Evolutionary conservation across 2,329 filamentous ascomycete species (phyloP).

Genomic region (Bipolaris zeicola): DNA sequence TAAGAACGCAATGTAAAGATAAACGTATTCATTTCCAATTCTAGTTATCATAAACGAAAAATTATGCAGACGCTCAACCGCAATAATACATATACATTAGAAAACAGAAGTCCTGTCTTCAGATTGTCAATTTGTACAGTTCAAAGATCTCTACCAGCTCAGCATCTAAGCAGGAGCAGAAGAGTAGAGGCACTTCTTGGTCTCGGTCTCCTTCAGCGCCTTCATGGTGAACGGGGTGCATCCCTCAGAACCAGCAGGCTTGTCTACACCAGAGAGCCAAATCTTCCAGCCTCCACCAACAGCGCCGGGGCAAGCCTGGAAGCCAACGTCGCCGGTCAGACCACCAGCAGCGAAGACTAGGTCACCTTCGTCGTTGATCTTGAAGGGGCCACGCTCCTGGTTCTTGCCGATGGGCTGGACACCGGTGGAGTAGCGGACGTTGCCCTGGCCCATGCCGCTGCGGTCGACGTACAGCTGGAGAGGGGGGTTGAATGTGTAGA

Average conservation of each 20-base stretch:
- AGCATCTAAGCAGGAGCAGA: conserved; percentile 8
- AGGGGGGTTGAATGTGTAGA: conserved; percentile 54
- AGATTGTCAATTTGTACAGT: conserved; percentile 3
- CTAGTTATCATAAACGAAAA: conserved; percentile 6
- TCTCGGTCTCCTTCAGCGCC: conserved; percentile 12
- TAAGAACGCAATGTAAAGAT: background rate
- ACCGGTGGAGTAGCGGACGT: conserved; percentile 59
- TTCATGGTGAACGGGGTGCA: conserved; percentile 8
- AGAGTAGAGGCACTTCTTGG: conserved; percentile 12
- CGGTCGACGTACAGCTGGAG: conserved; percentile 63
- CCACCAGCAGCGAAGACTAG: conserved; percentile 52
- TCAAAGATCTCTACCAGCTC: background rate
- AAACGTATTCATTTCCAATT: conserved; percentile 4
- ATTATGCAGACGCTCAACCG: conserved; percentile 9
- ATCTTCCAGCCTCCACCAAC: conserved; percentile 48
- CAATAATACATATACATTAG: background rate
- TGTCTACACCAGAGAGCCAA: conserved; percentile 28
- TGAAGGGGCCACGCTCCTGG: conserved; percentile 57
- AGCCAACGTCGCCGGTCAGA: conserved; percentile 41
- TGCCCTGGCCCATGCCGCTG: conserved; percentile 64
- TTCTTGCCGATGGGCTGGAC: conserved; percentile 50
- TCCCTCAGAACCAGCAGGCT: conserved; percentile 27
- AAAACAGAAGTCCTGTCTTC: conserved; percentile 1
- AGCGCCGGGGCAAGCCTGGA: conserved; percentile 61
- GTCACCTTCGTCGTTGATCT: conserved; percentile 51